Base-by-base conservation (phyloP, 2,329 filamentous ascomycete species). In the Geosmithia flava region DNA sequence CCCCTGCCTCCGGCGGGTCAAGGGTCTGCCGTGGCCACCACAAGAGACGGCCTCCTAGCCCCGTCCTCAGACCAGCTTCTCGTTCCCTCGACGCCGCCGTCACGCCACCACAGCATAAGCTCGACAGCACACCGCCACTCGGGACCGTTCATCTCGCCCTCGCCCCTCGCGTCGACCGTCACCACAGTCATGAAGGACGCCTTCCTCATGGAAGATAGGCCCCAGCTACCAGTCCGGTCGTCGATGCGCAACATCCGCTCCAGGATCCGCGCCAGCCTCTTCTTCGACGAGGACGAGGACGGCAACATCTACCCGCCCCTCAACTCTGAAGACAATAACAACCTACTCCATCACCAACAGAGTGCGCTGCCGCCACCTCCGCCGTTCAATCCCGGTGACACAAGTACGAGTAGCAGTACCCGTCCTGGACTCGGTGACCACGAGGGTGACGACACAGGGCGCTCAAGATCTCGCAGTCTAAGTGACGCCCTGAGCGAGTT, bases 161-260 rank as follows among this genome's bases (percentile, higher is more conserved):
- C 76, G 0, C 77, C 77, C 0, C 67, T 80, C 33, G 78, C 76
- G 2, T 78, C 76, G 0, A 79, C 77, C 1, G 72, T 81, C 39
- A 76, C 69, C 17, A 74, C 74, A 0, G 75, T 77, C 1, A 72
- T 81, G 42, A 72, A 75, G 42, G 76, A 80, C 53, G 74, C 69
- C 11, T 65, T 79, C 29, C 64, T 77, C 2, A 64, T 72, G 11
- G 64, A 70, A 16, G 67, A 70, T 23, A 61, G 59, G 30, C 59
- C 67, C 0, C 33, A 37, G 33, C 55, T 64, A 19, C 51, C 66
- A 6, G 66, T 66, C 41, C 68, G 64, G 48, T 67, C 69, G 10
- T 72, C 72, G 8, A 62, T 71, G 45, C 63, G 69, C 44, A 68
- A 74, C 13, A 64, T 72, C 48, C 67, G 73, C 44, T 70, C 70